Evolutionary conservation across 257 asterid species (phyloP), one percentile per base, ranked within the genome.

Genomic region (Linderniella brevidens): DNA sequence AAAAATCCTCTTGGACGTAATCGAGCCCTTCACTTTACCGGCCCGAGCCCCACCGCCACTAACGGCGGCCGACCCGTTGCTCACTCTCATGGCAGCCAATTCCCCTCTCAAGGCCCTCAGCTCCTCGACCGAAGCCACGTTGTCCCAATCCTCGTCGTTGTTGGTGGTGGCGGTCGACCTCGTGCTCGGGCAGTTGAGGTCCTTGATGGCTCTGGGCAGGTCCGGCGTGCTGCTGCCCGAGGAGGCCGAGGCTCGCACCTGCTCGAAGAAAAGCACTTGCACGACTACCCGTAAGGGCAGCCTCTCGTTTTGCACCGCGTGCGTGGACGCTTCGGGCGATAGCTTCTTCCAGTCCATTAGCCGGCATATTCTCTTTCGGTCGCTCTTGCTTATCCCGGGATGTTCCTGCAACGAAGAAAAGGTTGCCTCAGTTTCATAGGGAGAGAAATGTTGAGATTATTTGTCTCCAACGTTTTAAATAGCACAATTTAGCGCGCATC

Each of bases 261-360:
- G 97, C 56, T 83, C 95, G 29, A 75, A 73, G 48, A 71, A 83
- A 1, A 87, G 74, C 41, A 87, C 83, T 68, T 80, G 95, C 39
- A 83, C 97, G 1, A 83, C 86, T 16, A 76, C 64, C 0, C 97
- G 92, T 1, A 87, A 81, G 0, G 97, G 97, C 18, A 87, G 74
- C 41, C 68, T 72, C 36, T 87, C 97, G 11, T 87, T 87, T 45
- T 87, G 97, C 9, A 92, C 95, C 17, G 97, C 97, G 37, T 77
- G 95, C 82, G 73, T 80, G n/a, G 92, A 72, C 5, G 78, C 92
- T 13, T 73, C 80, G 12, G 73, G 17, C 0, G 83, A 75, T 53
- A 87, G 45, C 58, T 77, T 83, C 68, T 70, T 77, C 53, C 75
- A 78, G 15, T 87, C 86, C 79, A 87, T 73, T 17, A 87, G 67